phyloP scores from a whole-genome alignment of 495 filamentous ascomycete genomes.

The Trichoderma reesei region DNA sequence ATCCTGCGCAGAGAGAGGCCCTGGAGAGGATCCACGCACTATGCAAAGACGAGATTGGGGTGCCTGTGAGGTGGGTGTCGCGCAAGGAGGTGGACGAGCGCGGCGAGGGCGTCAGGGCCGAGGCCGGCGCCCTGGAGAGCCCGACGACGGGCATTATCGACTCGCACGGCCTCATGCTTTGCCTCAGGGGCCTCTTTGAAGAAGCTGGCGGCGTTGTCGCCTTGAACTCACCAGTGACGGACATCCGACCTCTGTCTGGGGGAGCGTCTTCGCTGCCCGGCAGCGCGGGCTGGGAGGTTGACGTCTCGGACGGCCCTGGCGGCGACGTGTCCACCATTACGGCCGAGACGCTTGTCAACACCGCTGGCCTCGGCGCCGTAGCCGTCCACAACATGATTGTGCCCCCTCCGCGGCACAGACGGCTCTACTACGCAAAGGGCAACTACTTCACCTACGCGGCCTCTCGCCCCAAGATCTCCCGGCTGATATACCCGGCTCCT shows the following conservation, averaged over 20 bases:
- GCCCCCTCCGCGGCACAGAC: slow-evolving; percentile 44
- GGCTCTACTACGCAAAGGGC: slow-evolving; percentile 80
- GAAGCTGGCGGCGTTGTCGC: slow-evolving; percentile 66
- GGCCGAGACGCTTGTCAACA: slow-evolving; percentile 68
- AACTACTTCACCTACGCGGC: slow-evolving; percentile 84
- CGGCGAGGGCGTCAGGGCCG: slow-evolving; percentile 47
- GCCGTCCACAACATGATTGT: slow-evolving; percentile 74
- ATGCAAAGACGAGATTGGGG: slow-evolving; percentile 48
- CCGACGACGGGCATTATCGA: slow-evolving; percentile 85
- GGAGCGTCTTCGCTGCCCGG: slow-evolving; percentile 44
- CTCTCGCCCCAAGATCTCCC: slow-evolving; percentile 53
- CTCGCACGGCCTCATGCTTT: slow-evolving; percentile 73
- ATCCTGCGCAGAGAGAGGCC: slow-evolving; percentile 51
- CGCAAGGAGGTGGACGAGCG: slow-evolving; percentile 53
- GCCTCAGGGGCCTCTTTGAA: slow-evolving; percentile 63
- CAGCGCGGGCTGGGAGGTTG: slow-evolving; percentile 34
- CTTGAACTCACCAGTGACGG: slow-evolving; percentile 50
- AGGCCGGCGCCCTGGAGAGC: slow-evolving; percentile 67
- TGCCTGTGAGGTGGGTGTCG: slow-evolving; percentile 64
- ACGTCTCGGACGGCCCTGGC: slow-evolving; percentile 30
- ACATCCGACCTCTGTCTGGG: slow-evolving; percentile 42
- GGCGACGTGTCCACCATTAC: slow-evolving; percentile 52
- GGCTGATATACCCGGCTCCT: slow-evolving; percentile 80
- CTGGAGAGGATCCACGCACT: slow-evolving; percentile 58
- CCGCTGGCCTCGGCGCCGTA: slow-evolving; percentile 72